A percentile compares a stretch with the other conserved stretches of the same genome.
Evolutionary conservation across 163 green algal species (phyloP).

Genomic region (Scenedesmus sp.): DNA sequence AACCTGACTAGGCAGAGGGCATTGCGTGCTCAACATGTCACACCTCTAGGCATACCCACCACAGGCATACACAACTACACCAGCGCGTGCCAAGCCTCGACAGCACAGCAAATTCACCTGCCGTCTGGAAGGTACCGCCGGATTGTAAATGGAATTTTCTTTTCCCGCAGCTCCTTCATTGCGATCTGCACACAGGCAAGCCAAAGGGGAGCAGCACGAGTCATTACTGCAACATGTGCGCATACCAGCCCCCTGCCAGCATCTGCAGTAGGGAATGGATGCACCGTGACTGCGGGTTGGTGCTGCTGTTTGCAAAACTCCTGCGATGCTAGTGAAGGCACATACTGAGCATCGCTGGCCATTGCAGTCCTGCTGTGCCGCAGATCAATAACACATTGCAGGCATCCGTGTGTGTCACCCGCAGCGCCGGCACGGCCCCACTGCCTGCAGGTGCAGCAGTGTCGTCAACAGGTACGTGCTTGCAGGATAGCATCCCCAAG

Average conservation of each 20-base stretch:
- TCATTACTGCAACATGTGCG: no score
- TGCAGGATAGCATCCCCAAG: neutral
- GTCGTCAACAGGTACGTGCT: neutral
- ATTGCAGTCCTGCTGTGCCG: neutral
- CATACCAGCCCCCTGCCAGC: no score
- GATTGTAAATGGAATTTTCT: constrained; percentile 99
- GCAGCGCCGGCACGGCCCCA: no score
- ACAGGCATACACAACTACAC: neutral
- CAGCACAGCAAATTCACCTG: constrained; percentile 66
- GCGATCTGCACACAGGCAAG: constrained; percentile 83
- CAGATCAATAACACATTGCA: neutral
- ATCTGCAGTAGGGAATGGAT: no score
- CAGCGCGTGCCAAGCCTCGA: neutral
- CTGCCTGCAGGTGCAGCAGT: neutral
- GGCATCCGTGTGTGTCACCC: neutral
- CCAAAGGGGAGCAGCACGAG: neutral
- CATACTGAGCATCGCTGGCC: neutral
- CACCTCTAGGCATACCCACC: neutral
- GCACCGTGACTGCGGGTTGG: no score
- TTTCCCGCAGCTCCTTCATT: constrained; percentile 95
- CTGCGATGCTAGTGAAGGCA: neutral
- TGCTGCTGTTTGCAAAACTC: neutral
- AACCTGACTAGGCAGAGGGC: neutral
- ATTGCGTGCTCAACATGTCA: neutral
- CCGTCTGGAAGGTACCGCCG: constrained; percentile 97